Conservation (phyloP, 805 yeast genomes). For the Candida maltosa region DNA sequence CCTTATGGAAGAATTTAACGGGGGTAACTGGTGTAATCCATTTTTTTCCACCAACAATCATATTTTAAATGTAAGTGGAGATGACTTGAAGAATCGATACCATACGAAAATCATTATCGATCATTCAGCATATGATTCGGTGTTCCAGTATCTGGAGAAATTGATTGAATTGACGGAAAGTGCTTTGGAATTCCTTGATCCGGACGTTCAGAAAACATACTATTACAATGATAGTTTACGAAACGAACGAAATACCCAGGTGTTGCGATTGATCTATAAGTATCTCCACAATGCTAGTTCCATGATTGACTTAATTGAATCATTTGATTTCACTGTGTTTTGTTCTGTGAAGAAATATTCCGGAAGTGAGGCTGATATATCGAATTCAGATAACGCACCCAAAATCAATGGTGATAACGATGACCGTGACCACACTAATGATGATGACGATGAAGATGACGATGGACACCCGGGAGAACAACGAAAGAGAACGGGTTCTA, state of each 20-base stretch:
- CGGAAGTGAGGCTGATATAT: conserved; percentile 15
- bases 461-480: conserved; percentile 1
- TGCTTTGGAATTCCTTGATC: conserved; percentile 38
- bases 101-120: conserved; percentile 50
- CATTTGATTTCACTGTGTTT: conserved; percentile 60
- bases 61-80: conserved; percentile 40
- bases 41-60: conserved; percentile 43
- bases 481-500: conserved; percentile 13
- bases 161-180: conserved; percentile 39
- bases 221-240: conserved; percentile 32
- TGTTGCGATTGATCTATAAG: conserved; percentile 52
- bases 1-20: conserved; percentile 61
- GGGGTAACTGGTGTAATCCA: conserved; percentile 79
- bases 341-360: conserved; percentile 34
- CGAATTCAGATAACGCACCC: no score
- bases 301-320: conserved; percentile 52
- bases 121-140: conserved; percentile 40
- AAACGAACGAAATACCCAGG: conserved; percentile 48
- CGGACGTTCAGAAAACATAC: conserved; percentile 30
- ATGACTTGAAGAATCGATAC: conserved; percentile 36
- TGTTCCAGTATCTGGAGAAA: conserved; percentile 35
- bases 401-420: conserved; percentile 13
- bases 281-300: conserved; percentile 47
- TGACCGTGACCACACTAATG: conserved; percentile 7
- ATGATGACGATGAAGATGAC: conserved; percentile 6